Evolutionary conservation across 2,329 filamentous ascomycete genomes (phyloP), one percentile per base, ranked within the genome.

Genomic region (Knoxdaviesia capensis): DNA sequence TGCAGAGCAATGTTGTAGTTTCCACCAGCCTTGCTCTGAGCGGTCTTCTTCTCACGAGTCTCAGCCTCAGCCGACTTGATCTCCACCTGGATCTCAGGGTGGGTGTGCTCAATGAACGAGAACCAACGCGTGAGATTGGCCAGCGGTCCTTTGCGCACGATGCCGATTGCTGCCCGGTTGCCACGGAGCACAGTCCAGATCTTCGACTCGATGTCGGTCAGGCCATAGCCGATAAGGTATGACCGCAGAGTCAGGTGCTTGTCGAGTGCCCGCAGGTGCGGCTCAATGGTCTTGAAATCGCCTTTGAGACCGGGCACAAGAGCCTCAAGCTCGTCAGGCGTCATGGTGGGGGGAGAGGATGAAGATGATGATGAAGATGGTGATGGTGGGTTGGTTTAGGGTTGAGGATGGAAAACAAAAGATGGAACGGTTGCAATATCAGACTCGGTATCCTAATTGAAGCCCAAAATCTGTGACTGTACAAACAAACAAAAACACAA

Each of bases 1-100:
- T 81, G 76, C 34, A 94, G 69, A 3, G 78, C 80, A 57, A 94
- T 82, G 55, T 92, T 86, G 61, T 90, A 96, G 66, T 77, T 93
- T 45, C 74, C 85, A 48, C 84, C 84, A 41, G 81, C 79, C 57
- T 83, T 84, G 53, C 73, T 78, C 48, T 71, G 72, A 28, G 74
- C 73, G 34, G 68, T 67, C 49, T 79, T 74, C 66, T 81, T 83
- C 51, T 74, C 73, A 55, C 74, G 77, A 46, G 72, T 71, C n/a
- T 69, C 72, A 39, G 74, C 72, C 51, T 80, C 79, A 52, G 80
- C 66, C 7, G 69, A 65, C 54, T 85, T 84, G 50, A 84, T 67
- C 44, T 80, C 78, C 49, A 66, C 61, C 53, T 77, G 69, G 45
- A 85, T 73, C 68, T 86, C 83, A 10, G 80, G 80, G 59, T 87